A percentile compares a stretch with the other conserved stretches of the same genome.
Evolutionary conservation across 2,329 filamentous ascomycete species (phyloP).

Genomic region (Verticillium klebahnii): DNA sequence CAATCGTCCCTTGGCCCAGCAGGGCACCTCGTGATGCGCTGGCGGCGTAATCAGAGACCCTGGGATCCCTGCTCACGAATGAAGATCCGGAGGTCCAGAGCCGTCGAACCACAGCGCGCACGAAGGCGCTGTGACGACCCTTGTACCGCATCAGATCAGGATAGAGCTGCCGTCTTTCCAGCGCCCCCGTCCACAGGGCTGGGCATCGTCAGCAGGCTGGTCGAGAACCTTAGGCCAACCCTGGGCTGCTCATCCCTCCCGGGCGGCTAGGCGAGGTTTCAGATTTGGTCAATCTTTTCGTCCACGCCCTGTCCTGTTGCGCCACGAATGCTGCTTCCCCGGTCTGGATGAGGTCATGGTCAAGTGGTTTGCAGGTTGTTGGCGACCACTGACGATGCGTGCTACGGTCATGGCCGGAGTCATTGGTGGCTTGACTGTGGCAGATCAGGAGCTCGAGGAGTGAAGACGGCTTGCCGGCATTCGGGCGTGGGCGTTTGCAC

Average conservation of each 20-base stretch:
- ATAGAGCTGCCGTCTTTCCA: slow-evolving; percentile 4
- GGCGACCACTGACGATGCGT: slow-evolving; percentile 1
- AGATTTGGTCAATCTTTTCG: background rate
- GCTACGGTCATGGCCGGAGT: background rate
- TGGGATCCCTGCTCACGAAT: background rate
- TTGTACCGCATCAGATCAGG: background rate
- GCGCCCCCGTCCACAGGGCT: background rate
- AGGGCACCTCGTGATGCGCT: slow-evolving; percentile 8
- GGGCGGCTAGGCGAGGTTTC: background rate
- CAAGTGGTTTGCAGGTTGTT: slow-evolving; percentile 1
- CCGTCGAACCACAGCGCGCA: background rate
- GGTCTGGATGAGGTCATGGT: background rate
- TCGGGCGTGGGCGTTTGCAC: background rate
- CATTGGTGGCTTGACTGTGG: background rate
- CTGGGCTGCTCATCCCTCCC: background rate
- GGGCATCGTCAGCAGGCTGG: slow-evolving; percentile 4
- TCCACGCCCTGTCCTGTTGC: background rate
- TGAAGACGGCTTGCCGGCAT: background rate
- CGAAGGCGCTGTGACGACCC: background rate
- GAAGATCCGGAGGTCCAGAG: background rate
- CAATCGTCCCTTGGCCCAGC: background rate
- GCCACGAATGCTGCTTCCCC: background rate
- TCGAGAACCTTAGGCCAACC: background rate
- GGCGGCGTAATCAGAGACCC: background rate
- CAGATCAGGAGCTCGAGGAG: background rate